Conservation (phyloP, 2,329 filamentous ascomycete species). For the Fusarium verticillioides region DNA sequence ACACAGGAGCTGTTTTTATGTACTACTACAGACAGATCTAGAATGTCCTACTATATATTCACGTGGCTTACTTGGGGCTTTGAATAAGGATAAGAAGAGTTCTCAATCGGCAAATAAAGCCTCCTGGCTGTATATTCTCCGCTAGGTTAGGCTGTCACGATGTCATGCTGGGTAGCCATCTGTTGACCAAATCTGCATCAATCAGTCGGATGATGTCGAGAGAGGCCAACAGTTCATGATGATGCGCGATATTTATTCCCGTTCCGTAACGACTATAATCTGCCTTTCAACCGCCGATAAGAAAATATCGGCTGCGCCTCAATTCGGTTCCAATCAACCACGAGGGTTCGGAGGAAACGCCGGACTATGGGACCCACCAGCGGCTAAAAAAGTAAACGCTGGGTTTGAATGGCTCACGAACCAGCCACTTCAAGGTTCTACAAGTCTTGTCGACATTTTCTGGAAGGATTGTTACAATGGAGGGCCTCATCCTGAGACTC, state of each 20-base stretch:
- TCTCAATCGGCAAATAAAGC: neutral
- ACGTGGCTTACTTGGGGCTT: neutral
- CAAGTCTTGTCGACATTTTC: neutral
- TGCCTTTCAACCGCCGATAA: neutral
- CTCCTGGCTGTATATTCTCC: neutral
- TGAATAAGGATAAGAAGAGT: neutral
- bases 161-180: neutral
- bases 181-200: neutral
- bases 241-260: neutral
- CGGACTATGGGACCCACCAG: neutral
- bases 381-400: neutral
- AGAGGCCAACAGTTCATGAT: neutral
- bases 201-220: neutral
- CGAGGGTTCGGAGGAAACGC: neutral
- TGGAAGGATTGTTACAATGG: neutral
- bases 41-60: neutral
- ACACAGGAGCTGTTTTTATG: neutral
- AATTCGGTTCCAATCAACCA: neutral
- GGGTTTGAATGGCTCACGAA: neutral
- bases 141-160: too few relatives aligned
- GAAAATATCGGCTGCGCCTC: neutral
- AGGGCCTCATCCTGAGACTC: neutral
- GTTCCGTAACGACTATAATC: neutral
- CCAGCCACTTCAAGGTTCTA: neutral
- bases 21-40: neutral